These are phyloP conservation scores for Aureobasidium mangrovei DNA, from an alignment of 2,329 filamentous ascomycete species.

Conservation along the genomic window DNA sequence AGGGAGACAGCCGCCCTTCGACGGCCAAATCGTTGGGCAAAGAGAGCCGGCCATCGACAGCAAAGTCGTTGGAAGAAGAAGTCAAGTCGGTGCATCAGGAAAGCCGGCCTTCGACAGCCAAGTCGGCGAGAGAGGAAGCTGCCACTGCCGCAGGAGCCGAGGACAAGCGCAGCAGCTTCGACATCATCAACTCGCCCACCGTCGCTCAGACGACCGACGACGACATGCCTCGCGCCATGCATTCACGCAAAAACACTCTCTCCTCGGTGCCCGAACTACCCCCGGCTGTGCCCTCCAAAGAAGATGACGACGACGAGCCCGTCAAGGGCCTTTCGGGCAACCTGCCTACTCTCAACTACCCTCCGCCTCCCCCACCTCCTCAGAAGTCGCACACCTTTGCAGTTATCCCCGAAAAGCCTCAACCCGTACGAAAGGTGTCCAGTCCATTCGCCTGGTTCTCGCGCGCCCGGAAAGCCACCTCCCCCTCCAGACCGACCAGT, in stretches of 20 bases:
- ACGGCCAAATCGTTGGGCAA: conserved; percentile 43
- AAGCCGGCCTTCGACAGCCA: conserved; percentile 18
- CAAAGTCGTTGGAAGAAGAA: conserved; percentile 12
- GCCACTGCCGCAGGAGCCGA: neutral
- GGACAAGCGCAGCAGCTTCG: conserved; percentile 21
- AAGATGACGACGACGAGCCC: conserved; percentile 17
- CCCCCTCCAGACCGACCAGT: conserved; percentile 35
- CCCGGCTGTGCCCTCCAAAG: conserved; percentile 17
- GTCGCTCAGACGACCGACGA: neutral
- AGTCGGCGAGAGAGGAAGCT: conserved; percentile 11
- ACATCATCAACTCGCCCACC: neutral
- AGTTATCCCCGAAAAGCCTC: conserved; percentile 18
- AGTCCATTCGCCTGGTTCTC: conserved; percentile 84
- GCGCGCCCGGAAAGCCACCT: conserved; percentile 48
- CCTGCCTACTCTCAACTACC: conserved; percentile 53
- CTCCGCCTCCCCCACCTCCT: conserved; percentile 31
- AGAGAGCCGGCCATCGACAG: neutral
- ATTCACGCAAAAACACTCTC: conserved; percentile 2
- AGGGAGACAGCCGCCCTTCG: neutral
- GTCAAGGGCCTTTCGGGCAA: conserved; percentile 63
- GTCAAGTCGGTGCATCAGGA: conserved; percentile 17
- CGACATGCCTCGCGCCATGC: neutral
- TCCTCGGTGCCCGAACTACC: conserved; percentile 16
- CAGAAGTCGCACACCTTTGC: conserved; percentile 1
- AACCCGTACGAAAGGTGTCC: conserved; percentile 61